Evolutionary conservation across 1,139 yeast genomes (phyloP).

Genomic region (Hemisphaericaspora subhashii): DNA sequence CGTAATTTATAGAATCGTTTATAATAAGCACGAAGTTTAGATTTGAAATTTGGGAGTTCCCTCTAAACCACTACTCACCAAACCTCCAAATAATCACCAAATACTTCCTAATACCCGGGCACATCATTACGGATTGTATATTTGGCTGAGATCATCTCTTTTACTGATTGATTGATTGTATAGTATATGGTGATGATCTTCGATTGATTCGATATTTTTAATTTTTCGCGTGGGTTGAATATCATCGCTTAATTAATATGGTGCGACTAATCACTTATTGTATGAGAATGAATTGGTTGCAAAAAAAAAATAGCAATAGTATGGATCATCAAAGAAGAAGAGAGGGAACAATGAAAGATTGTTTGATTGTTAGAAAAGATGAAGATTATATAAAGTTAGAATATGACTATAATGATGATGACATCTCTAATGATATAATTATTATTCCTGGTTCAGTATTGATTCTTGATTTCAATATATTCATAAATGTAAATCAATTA

Average conservation of each 20-base stretch:
- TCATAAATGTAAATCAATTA: constrained; percentile 17
- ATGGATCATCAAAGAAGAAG: too few relatives aligned
- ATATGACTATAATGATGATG: constrained; percentile 9
- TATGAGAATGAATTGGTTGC: too few relatives aligned
- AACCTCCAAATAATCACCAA: too few relatives aligned
- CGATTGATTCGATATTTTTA: background rate
- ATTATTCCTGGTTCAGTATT: constrained; percentile 10
- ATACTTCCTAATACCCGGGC: too few relatives aligned
- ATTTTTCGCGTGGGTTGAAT: background rate
- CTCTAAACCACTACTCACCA: too few relatives aligned
- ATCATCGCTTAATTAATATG: too few relatives aligned
- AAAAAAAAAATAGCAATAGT: too few relatives aligned
- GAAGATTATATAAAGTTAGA: constrained; percentile 16
- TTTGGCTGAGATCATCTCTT: background rate
- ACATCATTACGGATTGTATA: constrained; percentile 10
- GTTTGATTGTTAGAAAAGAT: constrained; percentile 9
- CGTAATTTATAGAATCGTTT: constrained; percentile 35
- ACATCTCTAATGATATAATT: constrained; percentile 2
- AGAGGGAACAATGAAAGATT: background rate
- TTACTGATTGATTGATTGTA: background rate
- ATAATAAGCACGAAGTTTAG: constrained; percentile 24
- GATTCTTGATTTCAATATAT: constrained; percentile 13
- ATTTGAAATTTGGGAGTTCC: constrained; percentile 14
- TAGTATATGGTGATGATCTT: background rate
- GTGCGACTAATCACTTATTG: too few relatives aligned